These are phyloP conservation scores for Phytophthora fragariae DNA, from an alignment of 352 stramenopile species.

Conservation along the genomic window DNA sequence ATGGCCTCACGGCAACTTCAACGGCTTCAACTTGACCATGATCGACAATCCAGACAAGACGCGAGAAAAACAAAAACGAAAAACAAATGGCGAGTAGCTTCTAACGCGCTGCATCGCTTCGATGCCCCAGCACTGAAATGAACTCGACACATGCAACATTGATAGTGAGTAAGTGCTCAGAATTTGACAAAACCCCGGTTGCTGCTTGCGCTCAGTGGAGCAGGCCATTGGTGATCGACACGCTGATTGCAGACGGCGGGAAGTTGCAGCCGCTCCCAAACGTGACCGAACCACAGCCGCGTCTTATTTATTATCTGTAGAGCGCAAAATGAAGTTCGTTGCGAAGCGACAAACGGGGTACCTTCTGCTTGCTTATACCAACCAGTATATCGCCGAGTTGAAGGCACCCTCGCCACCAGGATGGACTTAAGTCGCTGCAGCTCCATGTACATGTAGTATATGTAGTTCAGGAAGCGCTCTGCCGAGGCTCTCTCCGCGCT, in stretches of 20 bases:
- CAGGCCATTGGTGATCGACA: background rate
- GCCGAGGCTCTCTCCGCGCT: conserved; percentile 15
- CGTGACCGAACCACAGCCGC: background rate
- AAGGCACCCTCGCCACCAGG: conserved; percentile 14
- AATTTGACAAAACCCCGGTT: background rate
- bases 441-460: background rate
- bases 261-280: background rate
- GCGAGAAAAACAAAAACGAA: background rate
- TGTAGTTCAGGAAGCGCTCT: conserved; percentile 15
- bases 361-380: background rate
- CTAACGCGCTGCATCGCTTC: background rate
- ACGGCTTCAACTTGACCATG: background rate
- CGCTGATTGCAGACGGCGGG: background rate
- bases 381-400: conserved; percentile 24
- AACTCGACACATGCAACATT: background rate
- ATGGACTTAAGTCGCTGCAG: conserved; percentile 30
- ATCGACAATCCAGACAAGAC: background rate
- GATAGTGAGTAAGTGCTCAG: background rate
- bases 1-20: background rate
- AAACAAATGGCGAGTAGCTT: background rate
- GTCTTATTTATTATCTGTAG: background rate
- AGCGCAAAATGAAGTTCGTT: conserved; percentile 20
- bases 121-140: background rate
- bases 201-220: background rate
- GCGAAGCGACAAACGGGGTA: background rate